These are phyloP conservation scores for Helichrysum umbraculigerum DNA, from an alignment of 129 eudicot species.

Conservation along the genomic window DNA sequence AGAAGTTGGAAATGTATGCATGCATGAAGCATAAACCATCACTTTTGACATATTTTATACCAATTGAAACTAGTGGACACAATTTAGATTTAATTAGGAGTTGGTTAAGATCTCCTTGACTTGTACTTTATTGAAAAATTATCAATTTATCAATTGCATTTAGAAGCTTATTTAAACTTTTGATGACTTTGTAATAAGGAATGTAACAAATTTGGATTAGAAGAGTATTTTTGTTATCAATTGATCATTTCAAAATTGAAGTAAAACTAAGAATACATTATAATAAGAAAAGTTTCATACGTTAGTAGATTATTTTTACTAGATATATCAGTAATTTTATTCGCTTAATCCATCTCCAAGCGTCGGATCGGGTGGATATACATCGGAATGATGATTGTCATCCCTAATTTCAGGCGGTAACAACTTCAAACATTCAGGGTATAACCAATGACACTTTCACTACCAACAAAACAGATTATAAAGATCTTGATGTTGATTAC, in stretches of 20 bases:
- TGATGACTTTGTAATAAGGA: too few species aligned
- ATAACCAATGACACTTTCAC: neutral
- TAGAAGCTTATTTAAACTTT: too few species aligned
- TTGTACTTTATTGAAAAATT: too few species aligned
- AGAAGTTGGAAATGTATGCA: constrained; percentile 23
- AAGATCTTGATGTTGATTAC: constrained; percentile 24
- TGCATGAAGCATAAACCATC: constrained; percentile 25
- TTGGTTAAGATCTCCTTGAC: constrained; percentile 15
- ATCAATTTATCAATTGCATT: neutral
- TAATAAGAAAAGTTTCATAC: neutral
- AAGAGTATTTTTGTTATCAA: neutral
- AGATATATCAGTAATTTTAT: too few species aligned
- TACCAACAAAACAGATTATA: constrained; percentile 26
- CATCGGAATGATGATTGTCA: neutral
- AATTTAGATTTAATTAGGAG: constrained; percentile 26
- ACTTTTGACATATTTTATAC: constrained; percentile 11
- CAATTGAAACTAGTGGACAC: constrained; percentile 29
- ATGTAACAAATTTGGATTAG: neutral
- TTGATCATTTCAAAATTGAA: too few species aligned
- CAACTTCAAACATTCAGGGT: neutral
- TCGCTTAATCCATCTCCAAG: neutral
- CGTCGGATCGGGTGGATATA: neutral
- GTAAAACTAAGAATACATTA: too few species aligned
- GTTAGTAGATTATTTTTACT: neutral
- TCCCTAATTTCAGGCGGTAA: neutral